Percentiles rank a stretch among this genome's conserved stretches.
Conservation (phyloP, 2,329 filamentous ascomycete species). For the Arthrobotrys megalospora region DNA sequence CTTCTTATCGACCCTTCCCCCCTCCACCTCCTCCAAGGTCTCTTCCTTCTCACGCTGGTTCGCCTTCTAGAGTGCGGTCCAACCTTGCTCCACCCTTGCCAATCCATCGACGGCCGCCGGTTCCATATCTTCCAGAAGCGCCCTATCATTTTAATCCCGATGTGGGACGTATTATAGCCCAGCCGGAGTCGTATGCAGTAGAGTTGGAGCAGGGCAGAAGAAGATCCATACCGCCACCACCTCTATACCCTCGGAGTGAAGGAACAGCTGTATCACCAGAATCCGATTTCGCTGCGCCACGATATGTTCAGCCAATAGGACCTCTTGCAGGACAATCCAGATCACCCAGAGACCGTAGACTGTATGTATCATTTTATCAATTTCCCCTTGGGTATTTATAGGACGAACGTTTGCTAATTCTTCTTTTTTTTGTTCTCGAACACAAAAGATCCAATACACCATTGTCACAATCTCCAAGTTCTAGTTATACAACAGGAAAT, state of each 20-base stretch:
- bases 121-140: slow-evolving; percentile 47
- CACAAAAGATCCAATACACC: slow-evolving; percentile 49
- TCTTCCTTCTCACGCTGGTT: slow-evolving; percentile 45
- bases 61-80: slow-evolving; percentile 47
- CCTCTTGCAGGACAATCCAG: slow-evolving; percentile 45
- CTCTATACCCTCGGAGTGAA: slow-evolving; percentile 45
- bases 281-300: slow-evolving; percentile 57
- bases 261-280: slow-evolving; percentile 46
- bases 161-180: slow-evolving; percentile 57
- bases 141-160: slow-evolving; percentile 52
- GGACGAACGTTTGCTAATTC: slow-evolving; percentile 17
- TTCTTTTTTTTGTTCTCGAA: slow-evolving; percentile 9
- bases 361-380: slow-evolving; percentile 35
- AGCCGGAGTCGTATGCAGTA: slow-evolving; percentile 49
- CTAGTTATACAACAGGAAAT: slow-evolving; percentile 55
- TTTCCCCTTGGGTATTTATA: slow-evolving; percentile 28
- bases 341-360: slow-evolving; percentile 57
- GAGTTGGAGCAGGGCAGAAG: slow-evolving; percentile 57
- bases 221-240: slow-evolving; percentile 55
- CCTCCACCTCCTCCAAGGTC: slow-evolving; percentile 53
- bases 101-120: slow-evolving; percentile 53
- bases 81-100: slow-evolving; percentile 56
- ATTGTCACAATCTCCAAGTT: slow-evolving; percentile 40
- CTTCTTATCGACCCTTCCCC: slow-evolving; percentile 59
- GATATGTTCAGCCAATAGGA: slow-evolving; percentile 60